These are phyloP conservation scores for Exophiala sideris DNA, from an alignment of 2,329 filamentous ascomycete species.

Conservation along the genomic window DNA sequence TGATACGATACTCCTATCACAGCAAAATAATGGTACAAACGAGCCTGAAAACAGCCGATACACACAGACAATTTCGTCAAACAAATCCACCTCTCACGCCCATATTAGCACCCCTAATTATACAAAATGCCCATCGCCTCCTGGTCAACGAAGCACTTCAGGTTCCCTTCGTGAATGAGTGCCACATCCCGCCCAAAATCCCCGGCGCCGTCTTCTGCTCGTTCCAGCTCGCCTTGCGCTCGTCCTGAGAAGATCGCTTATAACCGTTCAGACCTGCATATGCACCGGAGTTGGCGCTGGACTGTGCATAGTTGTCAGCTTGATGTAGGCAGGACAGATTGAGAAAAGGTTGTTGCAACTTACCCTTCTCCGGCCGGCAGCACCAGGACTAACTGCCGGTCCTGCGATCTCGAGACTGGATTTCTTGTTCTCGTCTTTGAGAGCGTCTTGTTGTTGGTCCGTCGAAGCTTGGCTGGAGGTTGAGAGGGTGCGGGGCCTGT, in stretches of 20 bases:
- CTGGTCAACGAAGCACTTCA: too few species aligned
- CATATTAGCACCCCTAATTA: too few species aligned
- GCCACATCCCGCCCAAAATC: conserved; percentile 27
- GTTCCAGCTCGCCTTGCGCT: conserved; percentile 15
- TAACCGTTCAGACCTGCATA: conserved; percentile 23
- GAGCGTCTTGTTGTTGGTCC: background rate
- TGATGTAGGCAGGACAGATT: background rate
- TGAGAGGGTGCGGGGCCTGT: conserved; percentile 27
- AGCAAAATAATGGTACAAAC: too few species aligned
- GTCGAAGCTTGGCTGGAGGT: conserved; percentile 8
- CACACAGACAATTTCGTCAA: too few species aligned
- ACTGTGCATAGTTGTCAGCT: background rate
- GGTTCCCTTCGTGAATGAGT: conserved; percentile 33
- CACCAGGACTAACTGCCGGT: conserved; percentile 7
- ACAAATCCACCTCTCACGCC: too few species aligned
- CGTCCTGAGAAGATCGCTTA: conserved; percentile 24
- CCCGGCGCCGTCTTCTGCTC: conserved; percentile 25
- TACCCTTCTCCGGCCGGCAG: conserved; percentile 25
- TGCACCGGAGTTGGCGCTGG: conserved; percentile 16
- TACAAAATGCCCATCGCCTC: too few species aligned
- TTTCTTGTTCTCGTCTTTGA: conserved; percentile 7
- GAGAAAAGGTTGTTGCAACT: conserved; percentile 2
- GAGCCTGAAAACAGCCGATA: too few species aligned
- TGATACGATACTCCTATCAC: too few species aligned
- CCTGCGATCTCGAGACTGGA: conserved; percentile 1